Base-by-base conservation (phyloP, 371 early-diverging fungal species). In the Syncephalastrum contaminatum region DNA sequence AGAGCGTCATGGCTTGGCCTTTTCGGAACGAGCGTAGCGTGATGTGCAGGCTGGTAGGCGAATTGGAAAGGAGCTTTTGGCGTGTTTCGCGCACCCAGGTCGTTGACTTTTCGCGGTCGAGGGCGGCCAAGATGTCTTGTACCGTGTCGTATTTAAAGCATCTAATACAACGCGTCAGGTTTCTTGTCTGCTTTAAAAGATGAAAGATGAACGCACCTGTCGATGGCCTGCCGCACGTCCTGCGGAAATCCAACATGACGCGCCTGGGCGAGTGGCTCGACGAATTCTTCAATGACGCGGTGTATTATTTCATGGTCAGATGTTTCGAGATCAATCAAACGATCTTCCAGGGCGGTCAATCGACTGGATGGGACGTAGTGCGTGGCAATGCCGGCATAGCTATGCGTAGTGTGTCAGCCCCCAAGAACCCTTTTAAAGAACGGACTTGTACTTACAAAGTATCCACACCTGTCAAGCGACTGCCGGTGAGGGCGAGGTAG, bases 301-400 rank as follows among this genome's bases (percentile, higher is more conserved):
- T 96, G 94, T 49, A 97, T 89, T 8, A 89, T 91, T 10, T 88
- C 89, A 48, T 88, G 79, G 55, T 95, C 93, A 24, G 83, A 78
- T 4, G 88, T 82, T 57, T 90, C 93, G 25, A 96, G 64, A 63
- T 93, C 96, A 53, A 84, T 79, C 51, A 98, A 71, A 12, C 92
- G 84, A 42, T 90, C 82, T 63, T 94, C 88, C 58, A 98, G 80
- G 8, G 88, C 74, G 0, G 88, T 79, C 45, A 97, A 60, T 21
- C 96, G 84, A 46, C 86, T 85, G 1, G 92, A 86, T 6, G 97
- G 95, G 42, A 98, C 90, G 67, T 89, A 97, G 72, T 98, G 98
- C 7, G 98, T 95, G 10, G 95, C 97, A 64, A 98, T 87, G n/a
- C 99, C 98, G 8, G 96, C 86, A 66, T 81, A 80, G 47, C 90